phyloP scores from a whole-genome alignment of 495 filamentous ascomycete genomes.

The Penicillium odoratum region DNA sequence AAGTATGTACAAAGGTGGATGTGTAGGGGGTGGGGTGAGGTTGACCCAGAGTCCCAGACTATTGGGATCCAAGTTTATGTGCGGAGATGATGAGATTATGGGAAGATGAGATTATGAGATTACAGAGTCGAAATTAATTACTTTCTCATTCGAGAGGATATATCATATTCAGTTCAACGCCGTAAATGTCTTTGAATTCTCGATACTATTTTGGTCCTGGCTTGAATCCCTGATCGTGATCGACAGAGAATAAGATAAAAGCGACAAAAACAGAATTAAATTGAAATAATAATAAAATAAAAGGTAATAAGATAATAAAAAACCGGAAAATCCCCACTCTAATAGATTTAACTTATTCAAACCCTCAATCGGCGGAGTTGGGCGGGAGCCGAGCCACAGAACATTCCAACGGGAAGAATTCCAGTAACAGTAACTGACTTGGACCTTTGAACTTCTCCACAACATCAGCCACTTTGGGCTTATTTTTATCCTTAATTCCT shows the following conservation, averaged over 20 bases:
- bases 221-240: no score
- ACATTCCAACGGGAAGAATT: not conserved
- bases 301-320: no score
- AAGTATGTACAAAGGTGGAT: not conserved
- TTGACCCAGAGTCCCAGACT: slow-evolving; percentile 24
- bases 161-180: no score
- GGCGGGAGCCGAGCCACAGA: slow-evolving; percentile 5
- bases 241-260: no score
- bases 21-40: slow-evolving; percentile 16
- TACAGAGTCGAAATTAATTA: no score
- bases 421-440: not conserved
- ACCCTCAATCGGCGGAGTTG: slow-evolving; percentile 1
- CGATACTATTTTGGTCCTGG: no score
- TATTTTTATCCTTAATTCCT: slow-evolving; percentile 22
- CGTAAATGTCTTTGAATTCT: no score
- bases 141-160: no score
- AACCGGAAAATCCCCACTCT: no score
- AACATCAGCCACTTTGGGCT: slow-evolving; percentile 19
- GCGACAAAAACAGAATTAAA: no score
- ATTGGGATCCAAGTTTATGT: slow-evolving; percentile 2
- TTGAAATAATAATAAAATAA: no score
- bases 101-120: slow-evolving; percentile 8
- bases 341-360: no score
- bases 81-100: slow-evolving; percentile 27
- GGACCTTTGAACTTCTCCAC: slow-evolving; percentile 16